Percentiles rank a stretch among this genome's conserved stretches.
These are phyloP conservation scores for Phlebiopsis flavidoalba DNA, from an alignment of 768 basidiomycete genomes.

Conservation along the genomic window DNA sequence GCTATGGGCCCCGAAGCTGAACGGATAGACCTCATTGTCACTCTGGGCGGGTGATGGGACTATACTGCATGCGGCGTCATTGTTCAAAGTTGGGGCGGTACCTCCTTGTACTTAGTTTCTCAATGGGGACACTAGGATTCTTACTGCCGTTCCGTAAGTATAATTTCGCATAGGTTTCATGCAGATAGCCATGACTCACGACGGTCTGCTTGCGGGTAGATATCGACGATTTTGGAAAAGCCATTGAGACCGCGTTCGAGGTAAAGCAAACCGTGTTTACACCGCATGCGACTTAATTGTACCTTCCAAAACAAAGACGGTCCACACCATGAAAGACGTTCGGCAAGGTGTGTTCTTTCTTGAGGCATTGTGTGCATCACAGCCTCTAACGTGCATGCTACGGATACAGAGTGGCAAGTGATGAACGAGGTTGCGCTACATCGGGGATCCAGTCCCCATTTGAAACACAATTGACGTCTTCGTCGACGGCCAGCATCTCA, in stretches of 20 bases:
- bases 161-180: too few species aligned
- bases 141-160: conserved; percentile 87
- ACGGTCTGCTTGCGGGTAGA: conserved; percentile 40
- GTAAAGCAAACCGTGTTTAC: conserved; percentile 78
- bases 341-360: conserved; percentile 44
- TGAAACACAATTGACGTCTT: conserved; percentile 92
- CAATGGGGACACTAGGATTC: conserved; percentile 92
- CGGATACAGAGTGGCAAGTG: conserved; percentile 76
- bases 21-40: conserved; percentile 82
- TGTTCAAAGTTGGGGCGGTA: conserved; percentile 87
- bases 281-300: conserved; percentile 88
- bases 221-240: conserved; percentile 81
- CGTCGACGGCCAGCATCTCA: conserved; percentile 92
- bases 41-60: conserved; percentile 94
- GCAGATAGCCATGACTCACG: not conserved
- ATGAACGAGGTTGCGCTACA: conserved; percentile 97
- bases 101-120: conserved; percentile 89
- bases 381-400: not conserved
- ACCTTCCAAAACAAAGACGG: conserved; percentile 63
- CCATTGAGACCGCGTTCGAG: conserved; percentile 71
- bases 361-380: not conserved
- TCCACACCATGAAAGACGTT: conserved; percentile 48
- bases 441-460: conserved; percentile 84
- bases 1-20: conserved; percentile 44
- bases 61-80: conserved; percentile 86